Base-by-base conservation (phyloP, 495 filamentous ascomycete species). In the Letharia lupina region DNA sequence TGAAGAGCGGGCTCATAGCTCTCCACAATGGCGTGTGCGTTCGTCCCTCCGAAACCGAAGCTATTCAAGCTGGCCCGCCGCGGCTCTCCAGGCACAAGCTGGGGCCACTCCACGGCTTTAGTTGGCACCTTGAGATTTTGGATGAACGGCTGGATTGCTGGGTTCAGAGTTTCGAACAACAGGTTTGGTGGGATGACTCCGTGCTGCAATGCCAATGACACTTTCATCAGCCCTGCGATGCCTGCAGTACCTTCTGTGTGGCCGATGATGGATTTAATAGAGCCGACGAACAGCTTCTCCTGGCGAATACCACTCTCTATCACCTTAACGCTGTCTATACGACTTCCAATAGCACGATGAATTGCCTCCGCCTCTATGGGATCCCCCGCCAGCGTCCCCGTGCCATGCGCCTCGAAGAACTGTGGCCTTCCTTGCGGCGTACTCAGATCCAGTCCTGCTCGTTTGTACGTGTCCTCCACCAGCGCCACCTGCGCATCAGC, bases 221-320 rank as follows among this genome's bases (percentile, higher is more conserved):
- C 66, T 50, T 74, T 73, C 6, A 77, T 44, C 1, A 78, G 20
- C 11, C 70, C 68, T 18, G 75, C 75, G 0, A 79, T 61, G 5
- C 72, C 75, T 0, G 75, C 77, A 1, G 64, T 52, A 20, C 71
- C 73, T 62, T 86, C 84, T 0, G 79, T 81, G 65, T 86, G 84
- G n/a, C 85, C 84, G 56, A 86, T 75, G 2, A 85, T 71, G 0
- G 83, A 85, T 70, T 87, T 87, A 56, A 86, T 74, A 0, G 80
- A 83, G 0, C 83, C 82, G 13, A 84, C 82, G 16, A n/a, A 50
- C 1, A 50, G 20, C 7, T 10, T n/a, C 7, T 50, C 8, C 7
- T 50, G 20, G 8, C 65, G 65, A 65, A 72, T 66, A n/a, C 61
- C 50, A 39, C 50, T 69, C 0, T 18, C 23, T 28, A 28, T 28